Conservation (phyloP, 2,329 filamentous ascomycete genomes). For the Calonectria hawksworthii region DNA sequence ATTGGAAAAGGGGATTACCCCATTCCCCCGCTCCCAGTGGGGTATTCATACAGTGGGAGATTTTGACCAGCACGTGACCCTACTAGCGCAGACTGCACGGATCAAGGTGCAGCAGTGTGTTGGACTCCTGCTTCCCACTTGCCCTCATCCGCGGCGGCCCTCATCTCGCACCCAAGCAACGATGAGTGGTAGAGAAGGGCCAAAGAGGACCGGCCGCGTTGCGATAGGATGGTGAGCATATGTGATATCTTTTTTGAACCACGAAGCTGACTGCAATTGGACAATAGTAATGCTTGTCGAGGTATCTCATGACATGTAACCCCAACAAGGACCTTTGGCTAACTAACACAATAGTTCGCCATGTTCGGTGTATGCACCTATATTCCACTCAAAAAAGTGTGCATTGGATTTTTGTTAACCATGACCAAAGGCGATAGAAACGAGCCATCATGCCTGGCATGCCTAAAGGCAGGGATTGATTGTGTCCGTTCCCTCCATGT, state of each 20-base stretch:
- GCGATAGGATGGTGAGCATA: slow-evolving; percentile 31
- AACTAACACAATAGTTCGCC: slow-evolving; percentile 25
- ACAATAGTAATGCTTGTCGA: slow-evolving; percentile 28
- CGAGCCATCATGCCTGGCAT: slow-evolving; percentile 29
- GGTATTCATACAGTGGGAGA: not conserved
- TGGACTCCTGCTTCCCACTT: not conserved
- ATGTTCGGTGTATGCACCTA: slow-evolving; percentile 25
- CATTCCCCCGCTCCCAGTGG: slow-evolving; percentile 8
- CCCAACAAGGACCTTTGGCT: not conserved
- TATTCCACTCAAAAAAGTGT: not conserved
- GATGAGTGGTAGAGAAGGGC: slow-evolving; percentile 24
- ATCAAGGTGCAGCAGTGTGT: not conserved
- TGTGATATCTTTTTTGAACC: not conserved
- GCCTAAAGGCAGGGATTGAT: slow-evolving; percentile 31
- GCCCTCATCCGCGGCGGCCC: slow-evolving; percentile 7
- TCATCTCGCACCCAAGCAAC: slow-evolving; percentile 8
- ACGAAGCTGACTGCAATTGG: slow-evolving; percentile 7
- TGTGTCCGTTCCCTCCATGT: slow-evolving; percentile 34
- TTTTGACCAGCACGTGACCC: slow-evolving; percentile 10
- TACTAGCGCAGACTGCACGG: not conserved
- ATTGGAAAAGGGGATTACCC: slow-evolving; percentile 8
- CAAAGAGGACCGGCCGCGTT: slow-evolving; percentile 28
- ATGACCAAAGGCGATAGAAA: slow-evolving; percentile 30
- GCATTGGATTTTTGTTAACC: not conserved
- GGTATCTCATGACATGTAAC: slow-evolving; percentile 17